A percentile compares a stretch with the other conserved stretches of the same genome.
Conservation (phyloP, 805 yeast species). For the Tetrapisispora phaffii region DNA sequence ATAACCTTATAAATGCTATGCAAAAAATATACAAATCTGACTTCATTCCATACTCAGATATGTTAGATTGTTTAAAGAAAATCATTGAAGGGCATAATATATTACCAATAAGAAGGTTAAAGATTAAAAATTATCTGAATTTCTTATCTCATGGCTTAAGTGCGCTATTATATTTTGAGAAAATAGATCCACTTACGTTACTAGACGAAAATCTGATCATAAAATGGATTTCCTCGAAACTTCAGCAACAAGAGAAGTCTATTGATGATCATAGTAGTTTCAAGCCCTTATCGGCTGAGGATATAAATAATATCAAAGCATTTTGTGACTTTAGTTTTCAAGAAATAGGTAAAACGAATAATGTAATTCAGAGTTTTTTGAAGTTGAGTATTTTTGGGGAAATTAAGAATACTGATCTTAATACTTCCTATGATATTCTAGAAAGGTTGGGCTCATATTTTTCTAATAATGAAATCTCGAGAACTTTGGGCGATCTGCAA, state of each 20-base stretch:
- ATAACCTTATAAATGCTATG: slow-evolving; percentile 12
- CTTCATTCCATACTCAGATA: slow-evolving; percentile 17
- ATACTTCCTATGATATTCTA: slow-evolving; percentile 5
- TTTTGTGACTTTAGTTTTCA: slow-evolving; percentile 18
- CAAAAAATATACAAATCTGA: slow-evolving; percentile 11
- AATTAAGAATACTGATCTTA: slow-evolving; percentile 16
- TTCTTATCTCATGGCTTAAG: slow-evolving; percentile 11
- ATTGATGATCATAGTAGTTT: neutral
- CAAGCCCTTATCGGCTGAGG: slow-evolving; percentile 21
- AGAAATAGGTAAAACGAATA: slow-evolving; percentile 12
- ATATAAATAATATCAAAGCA: slow-evolving; percentile 18
- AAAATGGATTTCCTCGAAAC: slow-evolving; percentile 11
- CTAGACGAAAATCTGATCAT: slow-evolving; percentile 8
- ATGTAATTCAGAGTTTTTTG: slow-evolving; percentile 8
- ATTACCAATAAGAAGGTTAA: neutral
- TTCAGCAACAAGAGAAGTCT: neutral
- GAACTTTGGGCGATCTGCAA: neutral
- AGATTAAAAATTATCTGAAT: neutral
- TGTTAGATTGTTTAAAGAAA: slow-evolving; percentile 6
- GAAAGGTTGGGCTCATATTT: neutral
- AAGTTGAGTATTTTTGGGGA: slow-evolving; percentile 16
- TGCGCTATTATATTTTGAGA: slow-evolving; percentile 6
- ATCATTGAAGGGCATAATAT: neutral
- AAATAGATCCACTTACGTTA: slow-evolving; percentile 4
- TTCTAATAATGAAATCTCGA: neutral